phyloP scores from a whole-genome alignment of 305 asterid genomes.

The Euphrasia arctica region DNA sequence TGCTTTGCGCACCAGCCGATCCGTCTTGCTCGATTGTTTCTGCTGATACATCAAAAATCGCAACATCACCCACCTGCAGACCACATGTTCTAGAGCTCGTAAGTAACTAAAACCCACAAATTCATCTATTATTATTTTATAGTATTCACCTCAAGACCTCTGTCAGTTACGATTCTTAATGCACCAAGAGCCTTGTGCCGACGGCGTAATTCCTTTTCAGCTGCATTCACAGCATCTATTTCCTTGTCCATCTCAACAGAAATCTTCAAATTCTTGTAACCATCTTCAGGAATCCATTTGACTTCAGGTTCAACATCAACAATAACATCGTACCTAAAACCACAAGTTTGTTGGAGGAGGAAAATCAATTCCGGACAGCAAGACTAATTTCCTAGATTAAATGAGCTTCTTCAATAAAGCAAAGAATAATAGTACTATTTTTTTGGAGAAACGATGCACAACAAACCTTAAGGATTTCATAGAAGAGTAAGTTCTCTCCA shows the following conservation, averaged over 20 bases:
- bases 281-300: conserved; percentile 84
- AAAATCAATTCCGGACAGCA: conserved; percentile 19
- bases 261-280: conserved; percentile 83
- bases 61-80: conserved; percentile 83
- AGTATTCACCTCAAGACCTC: conserved; percentile 73
- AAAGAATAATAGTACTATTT: conserved; percentile 7
- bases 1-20: conserved; percentile 45
- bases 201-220: conserved; percentile 67
- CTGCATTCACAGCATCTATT: conserved; percentile 69
- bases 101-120: conserved; percentile 4
- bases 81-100: conserved; percentile 3
- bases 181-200: conserved; percentile 85
- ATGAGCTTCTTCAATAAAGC: background rate
- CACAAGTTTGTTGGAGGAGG: conserved; percentile 23
- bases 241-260: conserved; percentile 88
- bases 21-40: conserved; percentile 70
- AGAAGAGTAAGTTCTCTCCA: conserved; percentile 68
- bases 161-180: conserved; percentile 66
- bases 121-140: background rate
- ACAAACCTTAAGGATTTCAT: conserved; percentile 70
- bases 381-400: too few species aligned
- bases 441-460: conserved; percentile 11
- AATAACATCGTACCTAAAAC: conserved; percentile 63
- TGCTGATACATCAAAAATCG: conserved; percentile 87
- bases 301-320: conserved; percentile 89